These are phyloP conservation scores for Anacardium occidentale DNA, from an alignment of 345 rosid genomes.

Conservation along the genomic window DNA sequence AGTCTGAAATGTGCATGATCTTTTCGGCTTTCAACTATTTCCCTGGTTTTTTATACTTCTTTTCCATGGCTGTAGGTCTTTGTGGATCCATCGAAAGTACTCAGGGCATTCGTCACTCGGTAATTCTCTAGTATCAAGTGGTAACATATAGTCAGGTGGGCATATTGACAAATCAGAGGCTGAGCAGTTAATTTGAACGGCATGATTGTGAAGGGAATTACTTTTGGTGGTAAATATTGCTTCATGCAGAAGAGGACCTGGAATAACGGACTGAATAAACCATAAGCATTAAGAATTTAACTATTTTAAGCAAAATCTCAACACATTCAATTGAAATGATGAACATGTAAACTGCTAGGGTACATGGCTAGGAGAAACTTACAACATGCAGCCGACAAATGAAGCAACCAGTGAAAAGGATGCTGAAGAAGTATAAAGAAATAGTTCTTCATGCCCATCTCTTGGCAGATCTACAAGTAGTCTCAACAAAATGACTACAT, in stretches of 20 bases:
- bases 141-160: constrained; percentile 25
- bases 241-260: constrained; percentile 22
- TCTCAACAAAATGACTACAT: neutral
- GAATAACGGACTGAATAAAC: constrained; percentile 27
- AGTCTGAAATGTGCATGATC: constrained; percentile 48
- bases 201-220: constrained; percentile 12
- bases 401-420: constrained; percentile 32
- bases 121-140: constrained; percentile 12
- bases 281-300: neutral
- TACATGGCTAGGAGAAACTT: constrained; percentile 6
- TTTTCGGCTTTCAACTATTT: constrained; percentile 44
- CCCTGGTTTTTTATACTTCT: constrained; percentile 46
- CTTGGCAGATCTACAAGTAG: constrained; percentile 14
- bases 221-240: constrained; percentile 14
- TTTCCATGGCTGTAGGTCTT: constrained; percentile 56
- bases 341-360: too few species aligned
- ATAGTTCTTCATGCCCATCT: constrained; percentile 31
- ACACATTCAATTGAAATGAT: too few species aligned
- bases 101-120: constrained; percentile 43
- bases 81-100: constrained; percentile 68
- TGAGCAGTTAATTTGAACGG: constrained; percentile 38
- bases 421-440: constrained; percentile 28
- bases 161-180: constrained; percentile 27
- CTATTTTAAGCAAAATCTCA: neutral
- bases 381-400: constrained; percentile 35